Conservation (phyloP, 345 rosid genomes). For the Moricandia moricandioides region DNA sequence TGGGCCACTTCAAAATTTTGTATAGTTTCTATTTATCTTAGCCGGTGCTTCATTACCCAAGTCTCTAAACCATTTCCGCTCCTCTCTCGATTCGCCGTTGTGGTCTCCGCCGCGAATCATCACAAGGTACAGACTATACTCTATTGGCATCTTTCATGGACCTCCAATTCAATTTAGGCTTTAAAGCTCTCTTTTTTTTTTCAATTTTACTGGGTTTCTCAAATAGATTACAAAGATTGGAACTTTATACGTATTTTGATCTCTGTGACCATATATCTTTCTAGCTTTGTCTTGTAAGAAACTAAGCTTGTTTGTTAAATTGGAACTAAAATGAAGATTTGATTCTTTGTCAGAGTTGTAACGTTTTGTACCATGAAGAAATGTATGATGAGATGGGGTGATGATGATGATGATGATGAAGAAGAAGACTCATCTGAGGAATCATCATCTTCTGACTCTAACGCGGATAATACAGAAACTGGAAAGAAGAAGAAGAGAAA, state of each 20-base stretch:
- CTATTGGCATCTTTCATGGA: background rate
- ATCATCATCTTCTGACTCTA: constrained; percentile 33
- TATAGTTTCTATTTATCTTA: background rate
- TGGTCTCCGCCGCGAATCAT: too few relatives aligned
- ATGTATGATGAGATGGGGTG: constrained; percentile 34
- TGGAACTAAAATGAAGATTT: background rate
- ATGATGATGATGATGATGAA: constrained; percentile 24
- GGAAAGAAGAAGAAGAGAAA: constrained; percentile 38
- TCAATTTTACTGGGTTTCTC: constrained; percentile 4
- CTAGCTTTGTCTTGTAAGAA: background rate
- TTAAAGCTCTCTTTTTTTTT: background rate
- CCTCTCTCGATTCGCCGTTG: background rate
- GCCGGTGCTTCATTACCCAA: background rate
- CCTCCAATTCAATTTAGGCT: background rate
- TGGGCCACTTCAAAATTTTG: background rate
- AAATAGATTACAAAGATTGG: background rate
- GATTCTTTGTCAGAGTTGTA: constrained; percentile 1
- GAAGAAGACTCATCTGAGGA: constrained; percentile 17
- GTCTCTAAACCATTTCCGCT: background rate
- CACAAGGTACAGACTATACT: constrained; percentile 9
- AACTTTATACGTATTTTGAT: constrained; percentile 1
- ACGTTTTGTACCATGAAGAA: constrained; percentile 21
- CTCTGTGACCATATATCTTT: background rate
- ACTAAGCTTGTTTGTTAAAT: background rate
- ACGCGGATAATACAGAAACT: constrained; percentile 13